Base-by-base conservation (phyloP, 768 basidiomycete genomes). In the Podaxis carcinomalis region DNA sequence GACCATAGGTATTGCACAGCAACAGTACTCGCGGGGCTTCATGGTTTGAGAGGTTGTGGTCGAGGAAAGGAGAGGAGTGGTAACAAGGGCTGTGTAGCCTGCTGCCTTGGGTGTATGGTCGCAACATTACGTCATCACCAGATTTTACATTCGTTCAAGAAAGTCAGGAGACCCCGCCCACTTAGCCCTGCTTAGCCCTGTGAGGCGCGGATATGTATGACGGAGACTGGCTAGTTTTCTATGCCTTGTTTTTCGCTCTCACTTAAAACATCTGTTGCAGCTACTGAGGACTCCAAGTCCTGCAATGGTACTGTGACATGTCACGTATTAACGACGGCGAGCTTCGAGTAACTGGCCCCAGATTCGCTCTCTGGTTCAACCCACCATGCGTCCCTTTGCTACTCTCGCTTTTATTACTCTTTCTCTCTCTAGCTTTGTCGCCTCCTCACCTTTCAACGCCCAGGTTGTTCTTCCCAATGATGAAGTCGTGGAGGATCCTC, bases 1-100 rank as follows among this genome's bases (percentile, higher is more conserved):
- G 64, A 94, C 79, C 52, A 94, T 75, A 7, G 95, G 95, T 62
- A 98, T 89, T 47, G 95, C 95, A 68, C 91, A 93, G 73, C 94
- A 97, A 69, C 94, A 97, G 70, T 94, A 95, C 52, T 93, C 88
- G 76, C 92, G 84, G 54, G 87, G 75, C 72, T 87, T 90, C 88
- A 90, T 89, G 69, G 63, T 70, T 69, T 61, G 14, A 27, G 35
- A 35, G 53, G 64, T 83, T 68, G 66, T 67, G 69, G 62, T 52
- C 63, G 64, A 51, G 57, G 47, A 59, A 66, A 63, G 62, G 61
- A 63, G 62, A 50, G 65, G 64, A 39, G 59, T 63, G 61, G 53
- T 62, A 36, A 57, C 51, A 25, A 5, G 44, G 53, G 40, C 62
- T 56, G 58, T 60, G 55, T 60, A 66, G 36, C 25, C 23, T 36